phyloP scores from a whole-genome alignment of 2,329 filamentous ascomycete genomes.

The Blumeriella jaapii region DNA sequence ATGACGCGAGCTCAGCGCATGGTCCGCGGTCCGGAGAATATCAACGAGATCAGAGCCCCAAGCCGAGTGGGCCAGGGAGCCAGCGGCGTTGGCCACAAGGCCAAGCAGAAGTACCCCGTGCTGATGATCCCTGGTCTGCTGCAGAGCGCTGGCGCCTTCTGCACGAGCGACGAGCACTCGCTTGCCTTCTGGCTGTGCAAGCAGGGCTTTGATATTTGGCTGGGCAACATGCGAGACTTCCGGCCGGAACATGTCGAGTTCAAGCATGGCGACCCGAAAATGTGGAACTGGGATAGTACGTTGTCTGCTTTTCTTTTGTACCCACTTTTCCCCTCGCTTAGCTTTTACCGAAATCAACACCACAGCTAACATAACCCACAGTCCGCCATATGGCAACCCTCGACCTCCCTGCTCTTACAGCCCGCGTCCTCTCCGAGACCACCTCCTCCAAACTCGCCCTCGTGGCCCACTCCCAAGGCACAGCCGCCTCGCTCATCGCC shows the following conservation, averaged over 20 bases:
- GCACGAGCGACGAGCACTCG: constrained; percentile 78
- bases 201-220: constrained; percentile 85
- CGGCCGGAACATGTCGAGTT: constrained; percentile 62
- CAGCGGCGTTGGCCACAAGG: background rate
- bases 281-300: constrained; percentile 83
- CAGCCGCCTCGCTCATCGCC: constrained; percentile 76
- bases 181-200: constrained; percentile 88
- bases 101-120: constrained; percentile 57
- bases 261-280: constrained; percentile 63
- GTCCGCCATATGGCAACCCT: constrained; percentile 81
- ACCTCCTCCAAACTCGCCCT: constrained; percentile 72
- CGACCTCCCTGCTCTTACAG: constrained; percentile 71
- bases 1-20: background rate
- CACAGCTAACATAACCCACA: background rate
- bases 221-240: constrained; percentile 85
- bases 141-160: constrained; percentile 79
- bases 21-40: background rate
- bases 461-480: constrained; percentile 81
- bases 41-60: constrained; percentile 1
- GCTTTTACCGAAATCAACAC: background rate
- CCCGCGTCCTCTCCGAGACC: constrained; percentile 68
- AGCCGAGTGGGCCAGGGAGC: background rate
- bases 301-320: no score
- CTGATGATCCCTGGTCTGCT: constrained; percentile 78
- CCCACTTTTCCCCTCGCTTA: background rate